Evolutionary conservation across 306 rosid genomes (phyloP).

Genomic region (Calophaca sinica): DNA sequence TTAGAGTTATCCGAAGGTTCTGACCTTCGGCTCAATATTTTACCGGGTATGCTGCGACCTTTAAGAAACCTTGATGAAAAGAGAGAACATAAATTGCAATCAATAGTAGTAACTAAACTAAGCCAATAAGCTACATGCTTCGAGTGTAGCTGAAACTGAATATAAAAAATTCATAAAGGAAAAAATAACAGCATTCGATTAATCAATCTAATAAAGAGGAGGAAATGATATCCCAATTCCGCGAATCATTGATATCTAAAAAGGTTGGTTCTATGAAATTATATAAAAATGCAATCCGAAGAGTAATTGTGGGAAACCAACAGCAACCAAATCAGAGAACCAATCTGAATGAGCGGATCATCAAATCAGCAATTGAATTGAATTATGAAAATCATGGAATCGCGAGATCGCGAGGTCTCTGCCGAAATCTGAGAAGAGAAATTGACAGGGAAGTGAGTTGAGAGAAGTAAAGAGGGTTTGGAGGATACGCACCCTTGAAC

Average conservation of each 20-base stretch:
- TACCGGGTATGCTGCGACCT: constrained; percentile 95
- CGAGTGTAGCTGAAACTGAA: not conserved
- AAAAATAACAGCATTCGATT: not conserved
- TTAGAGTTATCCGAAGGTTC: constrained; percentile 53
- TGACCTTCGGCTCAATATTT: constrained; percentile 74
- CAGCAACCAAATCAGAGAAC: not conserved
- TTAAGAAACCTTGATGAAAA: constrained; percentile 74
- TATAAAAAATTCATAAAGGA: not conserved
- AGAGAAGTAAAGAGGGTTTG: constrained; percentile 23
- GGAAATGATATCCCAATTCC: not conserved
- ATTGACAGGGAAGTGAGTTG: constrained; percentile 20
- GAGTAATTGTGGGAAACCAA: no score
- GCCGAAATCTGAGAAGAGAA: constrained; percentile 19
- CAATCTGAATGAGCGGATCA: not conserved
- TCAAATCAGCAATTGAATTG: not conserved
- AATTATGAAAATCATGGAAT: not conserved
- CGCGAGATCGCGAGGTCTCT: not conserved
- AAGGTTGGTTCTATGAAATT: not conserved
- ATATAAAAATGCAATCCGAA: not conserved
- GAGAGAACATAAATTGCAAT: constrained; percentile 31
- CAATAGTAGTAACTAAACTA: constrained; percentile 18
- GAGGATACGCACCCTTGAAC: constrained; percentile 78
- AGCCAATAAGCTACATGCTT: not conserved
- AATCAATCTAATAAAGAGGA: not conserved
- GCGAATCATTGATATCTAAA: constrained; percentile 8